Evolutionary conservation across 1,284 basidiomycete species (phyloP).

Genomic region (Leccinum fuscescens): DNA sequence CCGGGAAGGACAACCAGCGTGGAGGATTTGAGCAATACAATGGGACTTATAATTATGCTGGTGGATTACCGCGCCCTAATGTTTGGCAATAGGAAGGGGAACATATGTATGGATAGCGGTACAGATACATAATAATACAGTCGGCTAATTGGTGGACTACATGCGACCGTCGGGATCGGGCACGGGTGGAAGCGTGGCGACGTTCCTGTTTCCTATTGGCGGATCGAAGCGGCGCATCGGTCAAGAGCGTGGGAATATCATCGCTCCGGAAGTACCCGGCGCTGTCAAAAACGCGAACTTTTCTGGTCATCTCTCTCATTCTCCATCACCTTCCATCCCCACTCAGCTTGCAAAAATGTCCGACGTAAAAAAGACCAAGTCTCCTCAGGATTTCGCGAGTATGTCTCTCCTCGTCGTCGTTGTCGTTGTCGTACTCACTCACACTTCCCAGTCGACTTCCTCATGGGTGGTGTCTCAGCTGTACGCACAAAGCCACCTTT

Average conservation of each 20-base stretch:
- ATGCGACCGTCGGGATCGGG: background rate
- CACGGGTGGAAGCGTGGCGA: background rate
- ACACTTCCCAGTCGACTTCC: slow-evolving; percentile 67
- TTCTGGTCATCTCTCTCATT: slow-evolving; percentile 33
- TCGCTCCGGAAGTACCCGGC: slow-evolving; percentile 40
- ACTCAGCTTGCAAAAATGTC: slow-evolving; percentile 69
- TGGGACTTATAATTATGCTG: slow-evolving; percentile 28
- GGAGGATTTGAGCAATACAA: slow-evolving; percentile 27
- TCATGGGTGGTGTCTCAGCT: slow-evolving; percentile 92
- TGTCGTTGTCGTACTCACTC: slow-evolving; percentile 5
- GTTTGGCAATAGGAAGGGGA: slow-evolving; percentile 28
- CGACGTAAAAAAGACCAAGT: slow-evolving; percentile 73
- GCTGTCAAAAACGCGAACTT: slow-evolving; percentile 40
- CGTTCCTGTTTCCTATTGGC: slow-evolving; percentile 13
- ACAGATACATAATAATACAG: slow-evolving; percentile 11
- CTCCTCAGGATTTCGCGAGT: slow-evolving; percentile 78
- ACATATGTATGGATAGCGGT: slow-evolving; percentile 18
- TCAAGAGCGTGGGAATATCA: slow-evolving; percentile 38
- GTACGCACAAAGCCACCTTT: slow-evolving; percentile 44
- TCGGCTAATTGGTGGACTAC: slow-evolving; percentile 6
- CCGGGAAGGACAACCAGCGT: slow-evolving; percentile 23
- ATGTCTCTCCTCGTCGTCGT: slow-evolving; percentile 6
- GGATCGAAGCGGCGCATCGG: slow-evolving; percentile 22
- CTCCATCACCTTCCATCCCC: slow-evolving; percentile 44
- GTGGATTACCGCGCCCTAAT: slow-evolving; percentile 28